Conservation (phyloP, 2,329 filamentous ascomycete species). For the Botrytis tulipae region DNA sequence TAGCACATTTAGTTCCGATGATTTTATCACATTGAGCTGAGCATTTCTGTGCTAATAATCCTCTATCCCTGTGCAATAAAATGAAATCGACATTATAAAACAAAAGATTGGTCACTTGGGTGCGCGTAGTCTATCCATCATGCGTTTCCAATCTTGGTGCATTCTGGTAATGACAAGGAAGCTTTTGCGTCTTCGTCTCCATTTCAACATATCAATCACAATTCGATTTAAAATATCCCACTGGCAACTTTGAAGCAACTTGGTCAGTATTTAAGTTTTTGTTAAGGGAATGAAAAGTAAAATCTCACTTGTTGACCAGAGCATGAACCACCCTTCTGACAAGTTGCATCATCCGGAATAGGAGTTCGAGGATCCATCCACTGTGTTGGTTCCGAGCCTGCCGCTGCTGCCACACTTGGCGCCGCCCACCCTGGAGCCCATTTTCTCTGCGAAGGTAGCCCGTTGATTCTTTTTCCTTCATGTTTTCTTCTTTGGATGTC, state of each 20-base stretch:
- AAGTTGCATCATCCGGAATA: background rate
- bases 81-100: background rate
- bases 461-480: background rate
- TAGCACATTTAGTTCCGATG: fast-evolving
- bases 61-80: background rate
- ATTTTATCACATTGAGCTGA: fast-evolving
- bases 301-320: background rate
- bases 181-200: background rate
- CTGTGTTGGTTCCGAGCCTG: background rate
- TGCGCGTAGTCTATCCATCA: background rate
- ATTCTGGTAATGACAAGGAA: background rate
- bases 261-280: background rate
- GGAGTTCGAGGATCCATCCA: background rate
- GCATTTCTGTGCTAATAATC: background rate
- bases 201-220: background rate
- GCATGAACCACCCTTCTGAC: background rate
- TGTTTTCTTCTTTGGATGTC: fast-evolving
- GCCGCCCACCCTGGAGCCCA: background rate
- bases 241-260: background rate
- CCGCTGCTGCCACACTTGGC: background rate
- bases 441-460: background rate
- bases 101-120: no score
- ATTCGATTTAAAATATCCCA: background rate
- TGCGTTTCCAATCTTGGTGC: background rate
- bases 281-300: background rate